These are phyloP conservation scores for Kuraishia molischiana DNA, from an alignment of 805 yeast genomes.

Conservation along the genomic window DNA sequence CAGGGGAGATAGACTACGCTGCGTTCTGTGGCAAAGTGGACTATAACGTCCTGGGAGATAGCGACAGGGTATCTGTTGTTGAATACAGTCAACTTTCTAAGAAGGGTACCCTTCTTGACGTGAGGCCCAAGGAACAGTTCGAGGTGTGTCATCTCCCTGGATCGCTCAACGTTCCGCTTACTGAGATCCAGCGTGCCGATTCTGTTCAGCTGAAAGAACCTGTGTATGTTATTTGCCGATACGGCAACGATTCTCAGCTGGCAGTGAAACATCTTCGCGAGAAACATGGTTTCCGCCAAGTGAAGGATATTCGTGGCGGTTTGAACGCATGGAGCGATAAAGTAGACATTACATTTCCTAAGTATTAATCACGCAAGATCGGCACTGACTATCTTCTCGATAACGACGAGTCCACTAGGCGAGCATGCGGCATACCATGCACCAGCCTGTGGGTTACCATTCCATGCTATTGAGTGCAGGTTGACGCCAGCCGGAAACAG, in stretches of 20 bases:
- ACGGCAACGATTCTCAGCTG: slow-evolving; percentile 84
- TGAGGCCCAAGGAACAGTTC: slow-evolving; percentile 72
- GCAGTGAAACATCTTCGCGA: slow-evolving; percentile 53
- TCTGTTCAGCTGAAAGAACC: slow-evolving; percentile 11
- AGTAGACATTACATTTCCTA: slow-evolving; percentile 54
- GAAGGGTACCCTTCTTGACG: slow-evolving; percentile 37
- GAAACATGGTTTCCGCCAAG: slow-evolving; percentile 35
- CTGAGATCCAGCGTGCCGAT: slow-evolving; percentile 27
- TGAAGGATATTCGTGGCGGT: slow-evolving; percentile 73
- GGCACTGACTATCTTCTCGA: slow-evolving; percentile 14
- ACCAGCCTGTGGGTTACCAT: slow-evolving; percentile 8
- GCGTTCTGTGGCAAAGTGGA: slow-evolving; percentile 65
- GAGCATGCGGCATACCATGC: slow-evolving; percentile 14
- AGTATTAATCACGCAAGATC: slow-evolving; percentile 29
- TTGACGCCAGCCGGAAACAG: slow-evolving; percentile 9
- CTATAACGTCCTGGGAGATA: slow-evolving; percentile 31
- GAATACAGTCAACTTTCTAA: slow-evolving; percentile 26
- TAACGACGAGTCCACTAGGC: slow-evolving; percentile 18
- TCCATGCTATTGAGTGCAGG: slow-evolving; percentile 11
- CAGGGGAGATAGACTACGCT: slow-evolving; percentile 47
- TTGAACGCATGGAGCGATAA: slow-evolving; percentile 53
- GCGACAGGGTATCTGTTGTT: slow-evolving; percentile 37
- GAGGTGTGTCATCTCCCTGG: slow-evolving; percentile 50
- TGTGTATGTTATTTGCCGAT: slow-evolving; percentile 66
- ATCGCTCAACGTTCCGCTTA: slow-evolving; percentile 57